Base-by-base conservation (phyloP, 345 rosid genomes). In the Arabidopsis arenosa region DNA sequence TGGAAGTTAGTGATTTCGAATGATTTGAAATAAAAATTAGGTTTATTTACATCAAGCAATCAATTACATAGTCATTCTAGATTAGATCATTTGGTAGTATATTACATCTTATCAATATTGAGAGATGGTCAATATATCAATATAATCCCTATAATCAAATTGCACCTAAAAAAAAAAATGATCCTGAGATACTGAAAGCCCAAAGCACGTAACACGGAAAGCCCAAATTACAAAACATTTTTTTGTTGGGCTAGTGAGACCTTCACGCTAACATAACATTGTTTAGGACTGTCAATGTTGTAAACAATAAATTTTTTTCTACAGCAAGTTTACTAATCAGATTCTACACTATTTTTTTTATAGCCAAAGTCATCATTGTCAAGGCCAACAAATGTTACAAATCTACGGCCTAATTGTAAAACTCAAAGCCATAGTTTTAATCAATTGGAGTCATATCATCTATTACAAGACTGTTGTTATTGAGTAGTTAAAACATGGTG, bases 1-100 rank as follows among this genome's bases (percentile, higher is more conserved):
- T 74, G 43, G 10, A 67, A 37, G 43, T 57, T 58, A 28, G 61
- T 49, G 55, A 48, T 28, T n/a, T 57, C 14, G 40, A 66, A 48
- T 33, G 17, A 30, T 14, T 11, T 45, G 15, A 26, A 53, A 44
- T 2, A 12, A 53, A 55, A 40, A 0, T 0, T 56, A n/a, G 45
- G 32, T 28, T 32, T 54, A 43, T 37, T 58, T 58, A 23, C 51
- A 21, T 56, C 49, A 44, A 65, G 32, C 66, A 66, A 57, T 56
- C 58, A 21, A 28, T 35, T 44, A 40, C 21, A 17, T 51, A 15
- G 6, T 40, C 39, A 17, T 1, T 32, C 7, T 45, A 21, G 26
- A 60, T 48, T 48, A 14, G 28, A 10, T 51, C 51, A 26, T 28
- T 36, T 21, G 51, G 17, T 41, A 55, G 7, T 3, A 5, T 5